Base-by-base conservation (phyloP, 2,329 filamentous ascomycete genomes). In the Didymosphaeria variabile region DNA sequence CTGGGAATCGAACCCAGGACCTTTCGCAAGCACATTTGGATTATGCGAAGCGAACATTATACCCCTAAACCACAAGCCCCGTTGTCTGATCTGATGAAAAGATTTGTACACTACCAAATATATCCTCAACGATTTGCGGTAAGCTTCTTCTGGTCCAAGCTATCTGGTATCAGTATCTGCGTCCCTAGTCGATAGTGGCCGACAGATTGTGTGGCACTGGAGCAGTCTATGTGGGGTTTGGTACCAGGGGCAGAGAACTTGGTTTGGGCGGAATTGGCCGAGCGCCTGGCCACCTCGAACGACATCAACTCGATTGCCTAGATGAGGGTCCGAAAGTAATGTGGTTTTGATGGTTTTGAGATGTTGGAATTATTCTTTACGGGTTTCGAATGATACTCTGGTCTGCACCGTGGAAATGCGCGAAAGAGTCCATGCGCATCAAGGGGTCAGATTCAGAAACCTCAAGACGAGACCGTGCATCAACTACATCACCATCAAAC, bases 31-130 rank as follows among this genome's bases (percentile, higher is more conserved):
- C 53, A 52, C 53, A 26, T 36, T 10, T 5, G 26, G 15, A 40
- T 38, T 13, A 44, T 54, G 63, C 61, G 63, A 66, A 66, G 61
- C 63, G 61, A 63, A 63, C 57, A 66, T 66, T 60, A 66, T 66
- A 66, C 64, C 64, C 64, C 64, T 64, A 64, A 60, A 64, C 64
- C 61, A 66, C 40, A 51, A 46, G 54, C 59, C 59, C 59, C 3
- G n/a, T 19, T 57, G 8, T 2, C 21, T 60, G 40, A 42, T 26
- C 15, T 38, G 19, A 36, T 40, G 15, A 34, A 42, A 17, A 12
- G 0, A 13, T 40, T 46, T 29, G 34, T 15, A 1, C 12, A 3
- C 15, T 31, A 21, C 32, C 42, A n/a, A 50, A 50, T 40, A 23
- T 23, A 45, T 49, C 6, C 0, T 29, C 17, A n/a, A 17, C 15